A percentile compares a stretch with the other conserved stretches of the same genome.
Conservation (phyloP, 805 yeast genomes). For the Tetrapisispora pingtungensis region DNA sequence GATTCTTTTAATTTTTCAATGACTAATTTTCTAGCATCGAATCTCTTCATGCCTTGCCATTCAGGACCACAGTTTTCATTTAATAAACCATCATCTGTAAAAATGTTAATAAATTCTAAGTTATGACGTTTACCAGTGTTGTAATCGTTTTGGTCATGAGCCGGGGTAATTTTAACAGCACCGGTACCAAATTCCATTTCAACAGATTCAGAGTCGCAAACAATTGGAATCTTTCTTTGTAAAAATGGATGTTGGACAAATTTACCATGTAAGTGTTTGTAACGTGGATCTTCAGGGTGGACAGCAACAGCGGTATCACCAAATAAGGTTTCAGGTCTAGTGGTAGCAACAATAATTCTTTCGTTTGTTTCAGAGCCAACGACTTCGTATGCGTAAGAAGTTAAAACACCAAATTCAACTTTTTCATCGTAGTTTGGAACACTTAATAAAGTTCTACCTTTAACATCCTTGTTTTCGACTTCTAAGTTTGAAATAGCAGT, state of each 20-base stretch:
- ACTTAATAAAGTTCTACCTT: conserved; percentile 68
- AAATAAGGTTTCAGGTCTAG: conserved; percentile 96
- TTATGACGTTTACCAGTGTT: conserved; percentile 89
- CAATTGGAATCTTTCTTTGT: conserved; percentile 75
- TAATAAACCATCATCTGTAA: conserved; percentile 84
- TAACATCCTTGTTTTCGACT: conserved; percentile 83
- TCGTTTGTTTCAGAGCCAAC: conserved; percentile 63
- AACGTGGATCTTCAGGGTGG: conserved; percentile 90
- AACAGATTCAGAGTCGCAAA: conserved; percentile 86
- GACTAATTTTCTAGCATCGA: conserved; percentile 82
- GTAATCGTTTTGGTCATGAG: conserved; percentile 96
- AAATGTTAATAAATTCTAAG: conserved; percentile 78
- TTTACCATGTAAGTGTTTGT: conserved; percentile 91
- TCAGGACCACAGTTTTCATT: conserved; percentile 84
- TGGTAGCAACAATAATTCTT: conserved; percentile 84
- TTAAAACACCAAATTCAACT: conserved; percentile 92
- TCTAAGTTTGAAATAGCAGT: conserved; percentile 95
- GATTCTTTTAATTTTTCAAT: conserved; percentile 66
- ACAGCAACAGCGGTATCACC: conserved; percentile 98
- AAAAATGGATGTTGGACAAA: conserved; percentile 84
- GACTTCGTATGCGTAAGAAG: conserved; percentile 89
- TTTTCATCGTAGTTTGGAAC: conserved; percentile 88
- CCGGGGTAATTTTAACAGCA: conserved; percentile 98
- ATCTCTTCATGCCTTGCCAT: conserved; percentile 84
- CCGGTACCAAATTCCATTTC: conserved; percentile 99